Conservation (phyloP, 768 basidiomycete genomes). For the Boletus tomentosulus region DNA sequence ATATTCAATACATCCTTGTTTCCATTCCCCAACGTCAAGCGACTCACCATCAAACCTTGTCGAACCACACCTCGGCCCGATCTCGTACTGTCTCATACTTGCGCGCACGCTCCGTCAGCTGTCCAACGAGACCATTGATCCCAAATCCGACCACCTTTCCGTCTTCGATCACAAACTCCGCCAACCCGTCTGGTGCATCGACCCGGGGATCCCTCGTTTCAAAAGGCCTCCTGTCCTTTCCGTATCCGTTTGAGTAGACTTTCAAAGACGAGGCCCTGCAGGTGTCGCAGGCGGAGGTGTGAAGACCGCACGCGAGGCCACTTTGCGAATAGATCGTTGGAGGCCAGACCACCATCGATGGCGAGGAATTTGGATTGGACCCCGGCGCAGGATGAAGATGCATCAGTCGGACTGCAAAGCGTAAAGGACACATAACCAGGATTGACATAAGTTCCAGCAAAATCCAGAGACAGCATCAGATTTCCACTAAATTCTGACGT, state of each 20-base stretch:
- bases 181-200: not conserved
- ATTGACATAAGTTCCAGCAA: slow-evolving; percentile 36
- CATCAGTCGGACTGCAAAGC: slow-evolving; percentile 31
- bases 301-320: slow-evolving; percentile 35
- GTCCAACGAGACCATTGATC: slow-evolving; percentile 12
- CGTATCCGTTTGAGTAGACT: slow-evolving; percentile 38
- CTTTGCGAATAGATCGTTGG: slow-evolving; percentile 24
- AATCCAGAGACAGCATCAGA: slow-evolving; percentile 15
- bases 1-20: too few species aligned
- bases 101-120: slow-evolving; percentile 21
- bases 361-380: slow-evolving; percentile 28
- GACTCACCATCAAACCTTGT: slow-evolving; percentile 8
- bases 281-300: slow-evolving; percentile 33
- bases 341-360: slow-evolving; percentile 14
- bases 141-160: slow-evolving; percentile 31
- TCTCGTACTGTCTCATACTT: slow-evolving; percentile 19
- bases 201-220: slow-evolving; percentile 10
- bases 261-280: slow-evolving; percentile 18
- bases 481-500: not conserved
- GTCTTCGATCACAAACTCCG: slow-evolving; percentile 24
- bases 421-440: slow-evolving; percentile 37
- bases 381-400: slow-evolving; percentile 19
- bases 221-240: slow-evolving; percentile 33
- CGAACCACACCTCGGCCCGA: slow-evolving; percentile 32
- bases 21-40: too few species aligned